Conservation (phyloP, 2,329 filamentous ascomycete genomes). For the Bimuria novae-zelandiae region DNA sequence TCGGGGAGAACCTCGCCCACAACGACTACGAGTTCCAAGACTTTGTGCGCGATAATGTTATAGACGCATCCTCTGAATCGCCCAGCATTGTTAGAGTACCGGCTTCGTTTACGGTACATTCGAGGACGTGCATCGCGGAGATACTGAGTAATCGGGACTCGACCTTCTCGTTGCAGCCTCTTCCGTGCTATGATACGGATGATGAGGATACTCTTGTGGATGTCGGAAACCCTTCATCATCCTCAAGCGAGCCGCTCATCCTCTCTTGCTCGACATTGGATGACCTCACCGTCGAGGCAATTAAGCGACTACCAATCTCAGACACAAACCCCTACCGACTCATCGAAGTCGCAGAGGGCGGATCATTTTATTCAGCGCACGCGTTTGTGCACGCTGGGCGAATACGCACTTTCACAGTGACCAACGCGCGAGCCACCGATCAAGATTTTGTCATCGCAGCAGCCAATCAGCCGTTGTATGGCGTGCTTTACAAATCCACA, state of each 20-base stretch:
- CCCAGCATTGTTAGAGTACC: constrained; percentile 10
- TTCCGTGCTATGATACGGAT: constrained; percentile 7
- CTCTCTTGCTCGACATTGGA: constrained; percentile 4
- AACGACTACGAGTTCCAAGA: constrained; percentile 9
- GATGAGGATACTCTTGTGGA: constrained; percentile 15
- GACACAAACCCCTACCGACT: constrained; percentile 10
- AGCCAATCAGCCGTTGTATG: constrained; percentile 6
- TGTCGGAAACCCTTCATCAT: neutral
- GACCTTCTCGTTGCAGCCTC: constrained; percentile 9
- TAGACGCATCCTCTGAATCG: neutral
- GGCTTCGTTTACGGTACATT: constrained; percentile 5
- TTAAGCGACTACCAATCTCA: constrained; percentile 14
- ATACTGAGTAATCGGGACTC: constrained; percentile 12
- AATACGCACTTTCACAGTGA: constrained; percentile 13
- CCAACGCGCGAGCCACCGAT: neutral
- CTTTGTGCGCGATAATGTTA: constrained; percentile 10
- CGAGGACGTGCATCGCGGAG: constrained; percentile 7
- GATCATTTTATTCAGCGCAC: constrained; percentile 13
- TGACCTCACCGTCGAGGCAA: constrained; percentile 7
- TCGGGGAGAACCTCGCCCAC: constrained; percentile 1
- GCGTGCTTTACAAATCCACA: constrained; percentile 10
- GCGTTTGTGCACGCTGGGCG: constrained; percentile 5
- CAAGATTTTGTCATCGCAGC: constrained; percentile 3
- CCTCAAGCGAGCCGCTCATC: neutral
- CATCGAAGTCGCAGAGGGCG: constrained; percentile 10